phyloP scores from a whole-genome alignment of 148 eudicot species.

The Tetragonia tetragonoides region DNA sequence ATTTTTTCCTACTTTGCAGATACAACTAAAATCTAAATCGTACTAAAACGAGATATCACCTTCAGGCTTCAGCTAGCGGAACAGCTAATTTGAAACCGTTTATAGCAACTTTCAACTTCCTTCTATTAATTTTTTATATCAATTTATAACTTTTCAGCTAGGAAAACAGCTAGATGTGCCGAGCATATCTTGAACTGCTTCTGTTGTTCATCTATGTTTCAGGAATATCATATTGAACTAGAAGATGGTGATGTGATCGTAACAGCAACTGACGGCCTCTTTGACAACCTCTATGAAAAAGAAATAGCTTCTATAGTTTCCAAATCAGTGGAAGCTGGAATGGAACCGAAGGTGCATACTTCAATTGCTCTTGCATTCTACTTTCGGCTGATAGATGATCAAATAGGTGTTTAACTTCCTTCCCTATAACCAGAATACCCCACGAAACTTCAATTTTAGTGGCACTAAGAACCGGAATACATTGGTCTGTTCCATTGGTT shows the following conservation, averaged over 20 bases:
- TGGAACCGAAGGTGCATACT: slow-evolving; percentile 49
- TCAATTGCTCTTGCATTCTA: neutral
- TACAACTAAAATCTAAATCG: too few relatives aligned
- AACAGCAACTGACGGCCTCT: slow-evolving; percentile 83
- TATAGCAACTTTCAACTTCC: too few relatives aligned
- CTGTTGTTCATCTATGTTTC: slow-evolving; percentile 18
- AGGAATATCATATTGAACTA: slow-evolving; percentile 59
- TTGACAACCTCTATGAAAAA: slow-evolving; percentile 75
- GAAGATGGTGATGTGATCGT: slow-evolving; percentile 72
- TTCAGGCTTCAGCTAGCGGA: too few relatives aligned
- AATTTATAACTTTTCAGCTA: too few relatives aligned
- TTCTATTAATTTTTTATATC: too few relatives aligned
- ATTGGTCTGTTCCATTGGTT: too few relatives aligned
- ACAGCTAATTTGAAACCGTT: too few relatives aligned
- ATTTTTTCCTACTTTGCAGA: too few relatives aligned
- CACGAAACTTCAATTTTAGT: neutral
- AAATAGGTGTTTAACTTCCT: neutral
- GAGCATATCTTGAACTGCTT: neutral
- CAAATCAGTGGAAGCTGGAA: slow-evolving; percentile 44
- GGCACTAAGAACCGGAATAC: too few relatives aligned
- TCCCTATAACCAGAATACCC: neutral
- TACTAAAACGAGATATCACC: too few relatives aligned
- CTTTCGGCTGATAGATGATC: neutral
- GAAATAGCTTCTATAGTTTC: slow-evolving; percentile 60
- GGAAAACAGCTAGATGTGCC: too few relatives aligned